Evolutionary conservation across 441 rosid species (phyloP).

Genomic region (Pelargonium citronellum): DNA sequence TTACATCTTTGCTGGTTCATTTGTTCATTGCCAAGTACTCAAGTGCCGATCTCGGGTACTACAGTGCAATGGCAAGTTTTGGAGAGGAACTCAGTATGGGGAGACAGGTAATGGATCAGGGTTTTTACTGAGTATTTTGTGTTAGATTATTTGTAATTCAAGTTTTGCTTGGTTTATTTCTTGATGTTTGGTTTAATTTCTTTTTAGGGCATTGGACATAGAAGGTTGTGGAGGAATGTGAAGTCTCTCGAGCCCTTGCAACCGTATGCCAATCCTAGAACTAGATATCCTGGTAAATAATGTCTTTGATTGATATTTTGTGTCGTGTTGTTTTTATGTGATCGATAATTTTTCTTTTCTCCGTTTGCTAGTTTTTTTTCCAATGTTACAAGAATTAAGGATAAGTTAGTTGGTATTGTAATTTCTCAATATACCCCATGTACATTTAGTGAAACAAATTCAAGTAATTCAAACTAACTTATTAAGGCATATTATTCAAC

Average conservation of each 20-base stretch:
- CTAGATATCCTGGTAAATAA: conserved; percentile 19
- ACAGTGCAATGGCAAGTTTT: conserved; percentile 16
- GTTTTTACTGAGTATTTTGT: neutral
- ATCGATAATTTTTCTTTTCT: neutral
- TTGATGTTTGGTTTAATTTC: neutral
- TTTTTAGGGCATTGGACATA: conserved; percentile 10
- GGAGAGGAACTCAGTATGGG: conserved; percentile 16
- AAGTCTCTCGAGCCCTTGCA: conserved; percentile 22
- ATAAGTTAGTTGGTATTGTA: no score
- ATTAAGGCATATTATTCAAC: no score
- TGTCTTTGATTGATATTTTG: neutral
- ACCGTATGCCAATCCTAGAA: conserved; percentile 25
- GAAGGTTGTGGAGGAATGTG: conserved; percentile 23
- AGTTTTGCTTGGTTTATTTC: neutral
- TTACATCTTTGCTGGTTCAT: conserved; percentile 14
- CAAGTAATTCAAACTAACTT: no score
- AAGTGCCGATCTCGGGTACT: conserved; percentile 2
- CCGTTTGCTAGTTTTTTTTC: no score
- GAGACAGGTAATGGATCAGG: neutral
- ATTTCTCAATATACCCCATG: no score
- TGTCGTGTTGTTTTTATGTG: neutral
- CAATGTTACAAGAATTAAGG: no score
- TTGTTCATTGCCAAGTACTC: conserved; percentile 20
- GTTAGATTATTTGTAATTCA: neutral
- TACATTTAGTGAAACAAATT: no score